Evolutionary conservation across 2,329 filamentous ascomycete genomes (phyloP).

Genomic region (Fusarium staphyleae): DNA sequence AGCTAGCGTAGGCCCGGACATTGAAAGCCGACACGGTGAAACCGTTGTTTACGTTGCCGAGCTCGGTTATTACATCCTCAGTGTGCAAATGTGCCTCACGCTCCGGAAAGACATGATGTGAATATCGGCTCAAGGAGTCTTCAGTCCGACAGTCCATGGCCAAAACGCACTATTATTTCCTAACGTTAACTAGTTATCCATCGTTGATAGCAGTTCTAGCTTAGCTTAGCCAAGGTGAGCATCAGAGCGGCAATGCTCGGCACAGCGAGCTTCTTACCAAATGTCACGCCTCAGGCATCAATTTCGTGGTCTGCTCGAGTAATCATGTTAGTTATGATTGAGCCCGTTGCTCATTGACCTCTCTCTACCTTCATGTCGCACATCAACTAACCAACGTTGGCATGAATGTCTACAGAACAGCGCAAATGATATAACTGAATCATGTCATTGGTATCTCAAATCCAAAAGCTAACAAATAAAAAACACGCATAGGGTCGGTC

Average conservation of each 20-base stretch:
- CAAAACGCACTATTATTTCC: background rate
- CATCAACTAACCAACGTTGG: no score
- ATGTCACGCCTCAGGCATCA: no score
- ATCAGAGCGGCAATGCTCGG: slow-evolving; percentile 23
- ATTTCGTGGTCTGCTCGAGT: no score
- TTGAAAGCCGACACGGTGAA: slow-evolving; percentile 23
- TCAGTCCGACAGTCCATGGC: background rate
- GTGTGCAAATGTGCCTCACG: background rate
- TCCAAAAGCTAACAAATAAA: slow-evolving; percentile 4
- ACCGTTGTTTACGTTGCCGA: slow-evolving; percentile 6
- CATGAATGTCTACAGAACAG: no score
- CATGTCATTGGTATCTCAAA: slow-evolving; percentile 27
- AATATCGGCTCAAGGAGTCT: slow-evolving; percentile 3
- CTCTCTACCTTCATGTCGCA: no score
- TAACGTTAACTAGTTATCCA: background rate
- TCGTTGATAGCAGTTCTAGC: no score
- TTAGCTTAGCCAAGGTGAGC: slow-evolving; percentile 4
- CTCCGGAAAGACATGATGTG: background rate
- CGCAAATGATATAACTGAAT: background rate
- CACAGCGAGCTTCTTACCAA: slow-evolving; percentile 2
- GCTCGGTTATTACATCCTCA: background rate
- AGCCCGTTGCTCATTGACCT: no score
- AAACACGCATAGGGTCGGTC: slow-evolving; percentile 29
- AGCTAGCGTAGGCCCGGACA: no score
- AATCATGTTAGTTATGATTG: no score